Base-by-base conservation (phyloP, 2,329 filamentous ascomycete species). In the Aspergillus ochraceoroseus region DNA sequence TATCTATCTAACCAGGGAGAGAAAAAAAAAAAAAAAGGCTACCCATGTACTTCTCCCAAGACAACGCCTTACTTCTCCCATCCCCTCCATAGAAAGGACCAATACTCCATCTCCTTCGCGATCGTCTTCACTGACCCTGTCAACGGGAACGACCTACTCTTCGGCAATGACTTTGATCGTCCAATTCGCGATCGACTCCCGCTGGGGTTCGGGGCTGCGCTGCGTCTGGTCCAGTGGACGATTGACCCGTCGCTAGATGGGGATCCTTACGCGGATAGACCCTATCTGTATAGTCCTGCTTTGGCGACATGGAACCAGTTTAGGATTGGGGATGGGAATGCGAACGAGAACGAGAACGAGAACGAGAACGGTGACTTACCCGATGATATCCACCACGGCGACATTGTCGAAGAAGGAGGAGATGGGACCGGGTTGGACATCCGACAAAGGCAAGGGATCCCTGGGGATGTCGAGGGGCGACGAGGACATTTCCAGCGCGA, bases 151-250 rank as follows among this genome's bases (percentile, higher is more conserved):
- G 81, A 94, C 47, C 72, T 98, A 2, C 80, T 95, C 38, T 95
- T 95, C 55, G 92, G 90, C 28, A 96, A 96, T 63, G 88, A 95
- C 70, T 95, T 96, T 61, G 89, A 95, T 58, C 79, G 85, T 35
- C 87, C 92, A 0, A 92, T 98, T 53, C 79, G 87, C 19, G 84
- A 95, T 59, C 78, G 82, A 11, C 72, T 98, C 2, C 90, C 92
- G 0, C 86, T 87, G 0, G 88, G 90, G 0, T 94, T 95, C 65
- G 80, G 79, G 58, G 83, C 86, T 7, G 89, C 88, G 0, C 80
- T 95, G 65, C 82, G 80, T 37, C 82, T 95, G 29, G 86, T 94
- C 18, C 86, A 85, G 54, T 94, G 86, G 84, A 85, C 82, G 70
- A 83, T 96, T 33, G 90, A 98, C 59, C 90, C 90, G 0, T 87